phyloP scores from a whole-genome alignment of 805 yeast species.

The Metschnikowia vanudenii region DNA sequence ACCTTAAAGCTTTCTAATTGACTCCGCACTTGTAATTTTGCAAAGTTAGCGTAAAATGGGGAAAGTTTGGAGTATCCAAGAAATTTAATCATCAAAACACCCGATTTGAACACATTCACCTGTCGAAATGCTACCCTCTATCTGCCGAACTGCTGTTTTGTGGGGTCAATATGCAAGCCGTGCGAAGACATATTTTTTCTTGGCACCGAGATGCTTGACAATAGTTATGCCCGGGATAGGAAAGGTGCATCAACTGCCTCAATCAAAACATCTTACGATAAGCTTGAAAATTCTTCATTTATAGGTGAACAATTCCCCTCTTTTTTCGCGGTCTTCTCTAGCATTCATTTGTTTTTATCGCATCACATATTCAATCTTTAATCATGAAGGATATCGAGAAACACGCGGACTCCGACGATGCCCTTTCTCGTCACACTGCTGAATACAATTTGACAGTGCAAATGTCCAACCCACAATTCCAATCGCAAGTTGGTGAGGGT shows the following conservation, averaged over 20 bases:
- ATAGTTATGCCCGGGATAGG: conserved; percentile 6
- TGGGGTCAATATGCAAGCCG: conserved; percentile 13
- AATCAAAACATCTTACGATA: no score
- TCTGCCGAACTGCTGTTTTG: background rate
- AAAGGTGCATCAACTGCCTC: background rate
- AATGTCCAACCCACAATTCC: conserved; percentile 41
- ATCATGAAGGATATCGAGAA: conserved; percentile 20
- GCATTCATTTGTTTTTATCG: background rate
- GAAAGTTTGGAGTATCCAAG: no score
- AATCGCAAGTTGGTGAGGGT: conserved; percentile 39
- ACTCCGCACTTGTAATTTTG: no score
- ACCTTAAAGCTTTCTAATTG: no score
- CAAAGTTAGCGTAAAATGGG: no score
- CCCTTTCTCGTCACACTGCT: conserved; percentile 42
- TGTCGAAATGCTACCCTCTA: background rate
- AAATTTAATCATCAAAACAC: background rate
- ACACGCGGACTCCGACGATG: conserved; percentile 28
- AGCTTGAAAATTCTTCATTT: no score
- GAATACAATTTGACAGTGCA: conserved; percentile 49
- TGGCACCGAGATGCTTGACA: conserved; percentile 7
- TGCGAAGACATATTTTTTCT: conserved; percentile 5
- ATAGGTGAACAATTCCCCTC: no score
- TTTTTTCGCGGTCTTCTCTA: background rate
- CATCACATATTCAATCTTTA: background rate
- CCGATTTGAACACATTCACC: background rate